Conservation (phyloP, 2,329 filamentous ascomycete genomes). For the Triangularia verruculosa region DNA sequence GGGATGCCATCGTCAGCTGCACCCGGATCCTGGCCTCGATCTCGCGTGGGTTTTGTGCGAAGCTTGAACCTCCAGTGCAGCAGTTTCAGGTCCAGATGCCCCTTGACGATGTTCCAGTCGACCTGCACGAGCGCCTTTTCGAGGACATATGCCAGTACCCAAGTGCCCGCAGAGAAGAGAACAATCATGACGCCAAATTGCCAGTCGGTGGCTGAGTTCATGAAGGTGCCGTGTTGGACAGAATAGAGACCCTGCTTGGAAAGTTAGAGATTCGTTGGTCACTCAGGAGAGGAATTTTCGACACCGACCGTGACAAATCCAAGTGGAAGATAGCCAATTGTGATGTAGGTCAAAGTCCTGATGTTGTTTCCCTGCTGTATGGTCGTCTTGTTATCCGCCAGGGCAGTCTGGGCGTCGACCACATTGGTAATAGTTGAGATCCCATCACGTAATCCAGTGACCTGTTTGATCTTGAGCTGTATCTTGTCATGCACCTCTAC, state of each 20-base stretch:
- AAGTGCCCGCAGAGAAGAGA: conserved; percentile 10
- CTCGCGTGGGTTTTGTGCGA: not conserved
- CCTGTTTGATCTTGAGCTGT: conserved; percentile 20
- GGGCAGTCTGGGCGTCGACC: conserved; percentile 11
- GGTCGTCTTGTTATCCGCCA: conserved; percentile 16
- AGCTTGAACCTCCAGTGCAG: not conserved
- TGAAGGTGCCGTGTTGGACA: conserved; percentile 14
- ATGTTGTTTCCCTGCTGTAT: conserved; percentile 19
- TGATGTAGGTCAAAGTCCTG: conserved; percentile 16
- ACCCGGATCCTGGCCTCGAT: not conserved
- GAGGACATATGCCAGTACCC: conserved; percentile 11
- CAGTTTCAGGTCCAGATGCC: not conserved
- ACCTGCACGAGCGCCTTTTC: conserved; percentile 13
- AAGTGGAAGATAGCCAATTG: conserved; percentile 14
- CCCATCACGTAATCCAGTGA: conserved; percentile 16
- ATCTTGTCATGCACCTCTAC: conserved; percentile 15
- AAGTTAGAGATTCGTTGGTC: not conserved
- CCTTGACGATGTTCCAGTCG: not conserved
- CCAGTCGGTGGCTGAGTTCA: conserved; percentile 12
- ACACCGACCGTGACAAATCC: conserved; percentile 15
- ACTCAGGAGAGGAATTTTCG: not conserved
- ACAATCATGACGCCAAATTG: conserved; percentile 11
- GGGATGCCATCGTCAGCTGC: not conserved
- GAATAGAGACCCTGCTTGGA: conserved; percentile 10
- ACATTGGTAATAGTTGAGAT: conserved; percentile 18